Evolutionary conservation across 352 stramenopile species (phyloP), one percentile per base, ranked within the genome.

Genomic region (Pythium aphanidermatum): DNA sequence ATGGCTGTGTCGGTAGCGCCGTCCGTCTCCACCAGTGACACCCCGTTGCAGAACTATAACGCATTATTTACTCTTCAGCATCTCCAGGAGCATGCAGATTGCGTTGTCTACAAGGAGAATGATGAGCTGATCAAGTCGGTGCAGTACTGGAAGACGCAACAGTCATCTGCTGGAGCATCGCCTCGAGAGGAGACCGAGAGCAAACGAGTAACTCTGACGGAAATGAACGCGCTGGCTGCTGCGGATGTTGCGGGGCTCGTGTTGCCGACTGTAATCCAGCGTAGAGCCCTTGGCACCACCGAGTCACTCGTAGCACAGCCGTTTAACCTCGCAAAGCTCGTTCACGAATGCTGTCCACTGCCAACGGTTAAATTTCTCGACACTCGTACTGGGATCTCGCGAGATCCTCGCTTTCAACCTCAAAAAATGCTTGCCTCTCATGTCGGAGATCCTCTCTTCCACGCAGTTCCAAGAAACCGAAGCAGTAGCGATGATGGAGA

Each of bases 1-100:
- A 63, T 75, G 12, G 76, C 72, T 11, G 61, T 71, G 12, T 88
- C 72, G 4, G 62, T 95, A 13, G 82, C 79, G 25, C 82, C 84
- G 19, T 93, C 77, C 1, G 66, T 52, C 7, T 34, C 63, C 24
- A 58, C 59, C 21, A 82, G 80, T 3, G 80, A 92, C 55, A 86
- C 80, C 1, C 77, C 84, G 2, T 52, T 93, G 32, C 84, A 95
- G 54, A 91, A 92, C 47, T 95, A 94, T 64, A 95, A 95, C 44
- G 65, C 82, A 1, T 47, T 86, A 5, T 68, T 95, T 35, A 79
- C 84, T 17, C 50, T 95, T 17, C 55, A 55, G 2, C 70, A 83
- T 42, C 55, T 95, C 14, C 74, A 83, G 39, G 64, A 83, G 12
- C 60, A 83, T 44, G 73, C 74, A 7, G 84, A 95, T 56, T 75